Base-by-base conservation (phyloP, 2,329 filamentous ascomycete genomes). In the Pochonia chlamydosporia region DNA sequence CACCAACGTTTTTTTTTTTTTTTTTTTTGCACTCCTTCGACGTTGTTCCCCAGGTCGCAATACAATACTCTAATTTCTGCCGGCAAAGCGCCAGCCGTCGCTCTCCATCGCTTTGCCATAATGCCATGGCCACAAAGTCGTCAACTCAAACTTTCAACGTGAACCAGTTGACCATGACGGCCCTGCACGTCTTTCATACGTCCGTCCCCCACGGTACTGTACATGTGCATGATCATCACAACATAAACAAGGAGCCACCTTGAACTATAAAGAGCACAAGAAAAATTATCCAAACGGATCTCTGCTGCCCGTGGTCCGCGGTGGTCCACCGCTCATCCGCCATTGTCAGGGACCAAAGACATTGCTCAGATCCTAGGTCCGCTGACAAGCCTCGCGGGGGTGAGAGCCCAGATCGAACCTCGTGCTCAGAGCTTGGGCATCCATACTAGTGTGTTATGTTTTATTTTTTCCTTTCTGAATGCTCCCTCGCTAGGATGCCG, bases 381-480 rank as follows among this genome's bases (percentile, higher is more conserved):
- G 40, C 40, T 35, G 25, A 43, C 40, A 40, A 39, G 41, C 26
- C 40, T 48, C 41, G 26, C 33, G n/a, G 40, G 26, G 35, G 24
- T 16, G 25, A 9, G 30, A 33, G 31, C 28, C 40, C 14, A 43
- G 46, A 43, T 35, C 40, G 40, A 47, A 26, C 46, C 40, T 40
- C 18, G 40, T 39, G 46, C 46, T 48, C 46, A 31, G 14, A 24
- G 24, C 26, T 48, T 48, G 46, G 46, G 46, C 46, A 40, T 31
- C 46, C 36, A 48, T 44, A 18, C 16, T 13, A n/a, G 26, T 13
- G 26, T 28, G 7, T 28, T 28, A 13, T n/a, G 35, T 23, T 33
- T 10, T 23, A 23, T 26, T 35, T 13, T 3, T 24, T 7, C 23
- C 18, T 9, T 25, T n/a, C n/a, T n/a, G n/a, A n/a, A n/a, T n/a